These are phyloP conservation scores for Trichoderma brevicompactum DNA, from an alignment of 2,329 filamentous ascomycete genomes.

Conservation along the genomic window DNA sequence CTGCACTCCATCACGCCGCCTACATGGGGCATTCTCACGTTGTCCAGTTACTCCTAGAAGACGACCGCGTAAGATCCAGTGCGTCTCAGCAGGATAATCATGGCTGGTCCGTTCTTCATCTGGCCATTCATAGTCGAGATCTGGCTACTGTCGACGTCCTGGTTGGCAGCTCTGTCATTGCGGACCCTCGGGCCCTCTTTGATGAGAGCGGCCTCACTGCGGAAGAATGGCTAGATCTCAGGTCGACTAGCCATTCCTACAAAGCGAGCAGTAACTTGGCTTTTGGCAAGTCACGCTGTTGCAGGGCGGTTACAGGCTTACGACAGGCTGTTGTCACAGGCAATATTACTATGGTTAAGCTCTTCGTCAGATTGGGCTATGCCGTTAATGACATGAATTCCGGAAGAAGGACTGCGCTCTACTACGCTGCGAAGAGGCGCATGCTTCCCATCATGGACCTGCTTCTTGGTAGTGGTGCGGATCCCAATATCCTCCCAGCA, in stretches of 20 bases:
- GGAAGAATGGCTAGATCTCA: constrained; percentile 16
- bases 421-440: constrained; percentile 11
- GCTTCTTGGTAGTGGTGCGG: not conserved
- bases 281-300: constrained; percentile 16
- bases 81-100: constrained; percentile 15
- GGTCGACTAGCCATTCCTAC: not conserved
- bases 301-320: not conserved
- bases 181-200: not conserved
- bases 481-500: constrained; percentile 4
- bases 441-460: constrained; percentile 18
- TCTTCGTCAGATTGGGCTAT: not conserved
- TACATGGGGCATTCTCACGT: not conserved
- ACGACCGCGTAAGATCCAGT: not conserved
- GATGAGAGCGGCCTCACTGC: constrained; percentile 19
- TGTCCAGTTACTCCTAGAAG: not conserved
- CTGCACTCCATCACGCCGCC: constrained; percentile 9
- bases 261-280: constrained; percentile 10
- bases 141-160: not conserved
- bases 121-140: constrained; percentile 9
- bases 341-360: not conserved
- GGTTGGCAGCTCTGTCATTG: not conserved
- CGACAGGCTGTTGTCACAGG: constrained; percentile 1
- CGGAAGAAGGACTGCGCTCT: constrained; percentile 12
- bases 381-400: not conserved
- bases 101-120: constrained; percentile 19